phyloP scores from a whole-genome alignment of 148 eudicot genomes.

The Silene uniflora region DNA sequence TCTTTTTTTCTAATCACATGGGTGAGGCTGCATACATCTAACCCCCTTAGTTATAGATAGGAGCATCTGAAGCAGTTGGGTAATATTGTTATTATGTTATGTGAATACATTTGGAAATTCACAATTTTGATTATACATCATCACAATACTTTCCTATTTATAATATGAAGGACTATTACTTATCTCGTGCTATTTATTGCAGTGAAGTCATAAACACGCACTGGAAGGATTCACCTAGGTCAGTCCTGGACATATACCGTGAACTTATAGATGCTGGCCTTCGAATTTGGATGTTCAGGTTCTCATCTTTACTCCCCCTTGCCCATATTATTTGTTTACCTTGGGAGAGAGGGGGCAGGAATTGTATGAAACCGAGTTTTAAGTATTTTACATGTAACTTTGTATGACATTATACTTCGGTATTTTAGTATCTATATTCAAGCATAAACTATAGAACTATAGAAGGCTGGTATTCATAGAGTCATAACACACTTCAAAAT shows the following conservation, averaged over 20 bases:
- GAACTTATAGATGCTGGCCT: slow-evolving; percentile 76
- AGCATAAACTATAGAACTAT: no score
- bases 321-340: neutral
- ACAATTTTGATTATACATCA: neutral
- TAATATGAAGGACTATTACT: neutral
- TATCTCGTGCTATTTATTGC: slow-evolving; percentile 25
- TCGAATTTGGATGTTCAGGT: slow-evolving; percentile 98
- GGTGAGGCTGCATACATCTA: no score
- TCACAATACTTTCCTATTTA: neutral
- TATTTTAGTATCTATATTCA: no score
- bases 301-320: slow-evolving; percentile 12
- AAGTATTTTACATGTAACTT: neutral
- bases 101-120: neutral
- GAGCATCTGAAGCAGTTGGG: no score
- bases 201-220: slow-evolving; percentile 45
- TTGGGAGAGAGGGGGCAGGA: neutral
- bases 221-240: slow-evolving; percentile 78
- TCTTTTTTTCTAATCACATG: no score
- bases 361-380: neutral
- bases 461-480: no score
- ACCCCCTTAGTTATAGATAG: no score
- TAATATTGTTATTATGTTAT: neutral
- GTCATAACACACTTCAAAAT: no score
- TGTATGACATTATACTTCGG: no score
- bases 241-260: slow-evolving; percentile 63